Conservation (phyloP, 1,284 basidiomycete species). For the Farysia itapuensis region DNA sequence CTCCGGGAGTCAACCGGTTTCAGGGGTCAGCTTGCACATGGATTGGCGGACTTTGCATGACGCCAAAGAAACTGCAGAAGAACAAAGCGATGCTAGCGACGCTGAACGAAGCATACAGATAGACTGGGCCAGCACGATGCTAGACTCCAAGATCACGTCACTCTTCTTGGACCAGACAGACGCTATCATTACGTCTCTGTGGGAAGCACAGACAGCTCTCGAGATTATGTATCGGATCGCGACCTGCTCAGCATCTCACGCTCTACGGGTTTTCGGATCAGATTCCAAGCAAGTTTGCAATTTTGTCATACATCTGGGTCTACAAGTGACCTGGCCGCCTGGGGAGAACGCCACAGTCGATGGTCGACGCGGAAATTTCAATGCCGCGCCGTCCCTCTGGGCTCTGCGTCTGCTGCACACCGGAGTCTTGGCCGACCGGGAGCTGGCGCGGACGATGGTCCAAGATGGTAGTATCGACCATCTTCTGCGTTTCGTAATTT, state of each 20-base stretch:
- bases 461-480: constrained; percentile 66
- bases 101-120: constrained; percentile 19
- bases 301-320: constrained; percentile 24
- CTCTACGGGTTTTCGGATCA: constrained; percentile 8
- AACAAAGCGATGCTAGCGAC: constrained; percentile 25
- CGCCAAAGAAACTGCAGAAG: neutral
- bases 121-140: constrained; percentile 32
- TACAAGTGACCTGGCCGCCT: constrained; percentile 31
- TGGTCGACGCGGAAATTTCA: neutral
- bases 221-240: constrained; percentile 30
- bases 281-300: constrained; percentile 14
- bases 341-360: neutral
- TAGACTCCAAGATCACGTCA: constrained; percentile 15
- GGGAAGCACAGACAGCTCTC: constrained; percentile 26
- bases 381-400: constrained; percentile 12
- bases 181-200: constrained; percentile 23
- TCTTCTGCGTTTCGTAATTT: constrained; percentile 74
- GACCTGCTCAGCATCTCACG: constrained; percentile 23
- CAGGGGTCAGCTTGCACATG: constrained; percentile 9
- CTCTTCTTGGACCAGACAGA: constrained; percentile 23
- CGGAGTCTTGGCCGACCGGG: constrained; percentile 70
- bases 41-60: constrained; percentile 9
- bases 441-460: constrained; percentile 68
- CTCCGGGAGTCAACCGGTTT: constrained; percentile 1
- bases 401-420: constrained; percentile 69